A percentile compares a stretch with the other conserved stretches of the same genome.
phyloP scores from a whole-genome alignment of 2,329 filamentous ascomycete genomes.

The Ilyonectria robusta region DNA sequence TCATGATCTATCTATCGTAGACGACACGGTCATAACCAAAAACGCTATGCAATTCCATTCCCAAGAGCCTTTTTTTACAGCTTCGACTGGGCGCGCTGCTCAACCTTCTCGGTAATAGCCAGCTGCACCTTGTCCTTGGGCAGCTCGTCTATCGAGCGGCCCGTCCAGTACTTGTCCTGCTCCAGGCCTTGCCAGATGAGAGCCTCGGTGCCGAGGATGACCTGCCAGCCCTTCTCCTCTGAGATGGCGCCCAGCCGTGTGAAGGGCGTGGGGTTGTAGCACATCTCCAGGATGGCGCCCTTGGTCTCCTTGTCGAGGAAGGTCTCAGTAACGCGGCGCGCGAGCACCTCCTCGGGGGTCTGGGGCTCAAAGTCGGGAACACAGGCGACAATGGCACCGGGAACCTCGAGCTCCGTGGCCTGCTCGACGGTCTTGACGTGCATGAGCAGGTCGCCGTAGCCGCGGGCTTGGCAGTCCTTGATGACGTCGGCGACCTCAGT shows the following conservation, averaged over 20 bases:
- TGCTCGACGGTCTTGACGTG: slow-evolving; percentile 75
- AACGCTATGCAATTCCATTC: slow-evolving; percentile 14
- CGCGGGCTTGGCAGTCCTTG: slow-evolving; percentile 70
- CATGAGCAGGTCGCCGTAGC: slow-evolving; percentile 72
- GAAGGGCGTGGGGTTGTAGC: slow-evolving; percentile 81
- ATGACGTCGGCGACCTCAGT: slow-evolving; percentile 78
- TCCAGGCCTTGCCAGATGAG: slow-evolving; percentile 84
- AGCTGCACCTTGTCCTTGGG: slow-evolving; percentile 43
- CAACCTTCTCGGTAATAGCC: slow-evolving; percentile 46
- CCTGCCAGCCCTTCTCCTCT: slow-evolving; percentile 75
- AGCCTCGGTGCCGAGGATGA: slow-evolving; percentile 82
- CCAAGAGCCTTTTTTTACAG: slow-evolving; percentile 14
- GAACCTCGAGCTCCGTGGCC: slow-evolving; percentile 69
- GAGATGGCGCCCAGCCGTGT: slow-evolving; percentile 77
- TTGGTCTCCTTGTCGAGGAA: slow-evolving; percentile 66
- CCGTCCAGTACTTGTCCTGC: slow-evolving; percentile 77
- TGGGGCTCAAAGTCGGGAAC: slow-evolving; percentile 83
- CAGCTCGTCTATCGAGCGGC: slow-evolving; percentile 69
- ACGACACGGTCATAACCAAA: slow-evolving; percentile 7
- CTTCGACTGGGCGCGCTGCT: slow-evolving; percentile 41
- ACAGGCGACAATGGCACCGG: slow-evolving; percentile 79
- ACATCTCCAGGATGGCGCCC: slow-evolving; percentile 85
- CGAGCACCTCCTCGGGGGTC: slow-evolving; percentile 72
- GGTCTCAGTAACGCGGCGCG: slow-evolving; percentile 68
- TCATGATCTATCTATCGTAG: neutral